Evolutionary conservation across 129 eudicot species (phyloP).

Genomic region (Flaveria ramosissima): DNA sequence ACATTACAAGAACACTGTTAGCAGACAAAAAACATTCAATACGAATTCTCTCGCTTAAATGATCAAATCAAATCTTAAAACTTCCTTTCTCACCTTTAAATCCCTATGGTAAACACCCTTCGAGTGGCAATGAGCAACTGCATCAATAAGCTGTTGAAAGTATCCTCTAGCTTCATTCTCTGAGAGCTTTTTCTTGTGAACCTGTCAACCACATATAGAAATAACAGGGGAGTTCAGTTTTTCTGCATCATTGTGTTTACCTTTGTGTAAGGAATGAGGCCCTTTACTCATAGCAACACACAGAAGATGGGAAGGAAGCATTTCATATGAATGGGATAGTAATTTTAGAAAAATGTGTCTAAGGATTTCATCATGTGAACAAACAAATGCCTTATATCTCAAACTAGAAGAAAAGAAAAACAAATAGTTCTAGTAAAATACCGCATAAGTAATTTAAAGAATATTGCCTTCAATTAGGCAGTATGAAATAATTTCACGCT

Average conservation of each 20-base stretch:
- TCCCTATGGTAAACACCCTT: conserved; percentile 98
- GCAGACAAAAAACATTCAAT: conserved; percentile 3
- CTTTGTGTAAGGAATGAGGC: background rate
- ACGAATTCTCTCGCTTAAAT: background rate
- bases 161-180: conserved; percentile 81
- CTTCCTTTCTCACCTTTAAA: conserved; percentile 63
- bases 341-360: background rate
- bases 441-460: background rate
- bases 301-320: background rate
- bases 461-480: background rate
- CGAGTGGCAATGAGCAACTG: conserved; percentile 90
- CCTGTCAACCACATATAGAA: conserved; percentile 51
- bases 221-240: conserved; percentile 21
- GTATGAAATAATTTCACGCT: background rate
- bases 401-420: background rate
- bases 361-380: conserved; percentile 1
- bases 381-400: background rate
- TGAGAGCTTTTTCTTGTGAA: conserved; percentile 72
- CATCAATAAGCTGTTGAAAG: conserved; percentile 98
- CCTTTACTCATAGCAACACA: background rate
- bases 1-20: conserved; percentile 31
- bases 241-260: background rate
- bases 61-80: conserved; percentile 16
- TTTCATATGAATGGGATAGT: background rate
- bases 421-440: background rate